Evolutionary conservation across 2,329 filamentous ascomycete genomes (phyloP).

Genomic region (Nemania diffusa): DNA sequence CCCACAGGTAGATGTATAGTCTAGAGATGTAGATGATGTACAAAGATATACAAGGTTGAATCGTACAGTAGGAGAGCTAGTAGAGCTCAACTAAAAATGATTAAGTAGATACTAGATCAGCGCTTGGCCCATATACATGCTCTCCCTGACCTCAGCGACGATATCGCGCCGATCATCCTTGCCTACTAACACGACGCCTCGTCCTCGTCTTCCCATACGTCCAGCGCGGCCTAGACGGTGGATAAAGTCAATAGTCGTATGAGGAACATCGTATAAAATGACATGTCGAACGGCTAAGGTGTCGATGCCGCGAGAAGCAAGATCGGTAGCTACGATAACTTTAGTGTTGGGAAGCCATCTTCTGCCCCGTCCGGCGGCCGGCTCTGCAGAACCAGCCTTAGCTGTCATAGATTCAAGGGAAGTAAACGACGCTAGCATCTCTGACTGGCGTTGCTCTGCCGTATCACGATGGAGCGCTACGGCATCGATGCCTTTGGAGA

Average conservation of each 20-base stretch:
- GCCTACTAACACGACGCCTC: slow-evolving; percentile 90
- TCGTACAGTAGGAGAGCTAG: slow-evolving; percentile 18
- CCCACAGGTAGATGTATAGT: slow-evolving; percentile 16
- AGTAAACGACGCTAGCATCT: slow-evolving; percentile 82
- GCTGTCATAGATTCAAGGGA: slow-evolving; percentile 54
- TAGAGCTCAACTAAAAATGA: neutral
- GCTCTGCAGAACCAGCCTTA: slow-evolving; percentile 31
- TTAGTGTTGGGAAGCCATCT: slow-evolving; percentile 79
- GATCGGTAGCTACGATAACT: slow-evolving; percentile 92
- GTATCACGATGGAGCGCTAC: slow-evolving; percentile 87
- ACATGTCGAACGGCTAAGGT: slow-evolving; percentile 91
- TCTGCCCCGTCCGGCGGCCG: slow-evolving; percentile 48
- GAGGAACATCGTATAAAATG: slow-evolving; percentile 95
- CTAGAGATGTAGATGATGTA: slow-evolving; percentile 15
- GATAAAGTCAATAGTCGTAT: slow-evolving; percentile 97
- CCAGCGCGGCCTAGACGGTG: slow-evolving; percentile 92
- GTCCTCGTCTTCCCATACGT: slow-evolving; percentile 88
- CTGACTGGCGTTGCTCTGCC: slow-evolving; percentile 77
- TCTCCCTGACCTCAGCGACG: slow-evolving; percentile 90
- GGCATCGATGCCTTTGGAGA: slow-evolving; percentile 87
- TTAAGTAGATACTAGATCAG: slow-evolving; percentile 64
- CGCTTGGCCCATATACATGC: slow-evolving; percentile 84
- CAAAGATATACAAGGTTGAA: slow-evolving; percentile 33
- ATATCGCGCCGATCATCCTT: slow-evolving; percentile 90
- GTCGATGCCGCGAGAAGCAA: slow-evolving; percentile 93